phyloP scores from a whole-genome alignment of 352 stramenopile genomes.

The Phytopythium sindhum region DNA sequence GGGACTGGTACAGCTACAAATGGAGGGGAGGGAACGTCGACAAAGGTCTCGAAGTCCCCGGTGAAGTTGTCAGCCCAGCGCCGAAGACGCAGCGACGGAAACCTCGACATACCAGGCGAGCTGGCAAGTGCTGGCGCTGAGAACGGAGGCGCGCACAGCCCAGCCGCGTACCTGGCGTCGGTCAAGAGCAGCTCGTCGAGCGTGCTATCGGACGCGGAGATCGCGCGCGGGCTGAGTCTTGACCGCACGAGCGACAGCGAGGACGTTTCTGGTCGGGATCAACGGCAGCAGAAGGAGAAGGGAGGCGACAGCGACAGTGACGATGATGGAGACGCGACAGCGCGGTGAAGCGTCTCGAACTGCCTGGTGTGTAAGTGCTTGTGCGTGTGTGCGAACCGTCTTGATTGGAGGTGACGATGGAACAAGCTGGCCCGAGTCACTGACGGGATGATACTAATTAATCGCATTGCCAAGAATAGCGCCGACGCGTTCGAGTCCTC shows the following conservation, averaged over 20 bases:
- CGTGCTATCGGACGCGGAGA: constrained; percentile 51
- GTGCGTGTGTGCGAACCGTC: background rate
- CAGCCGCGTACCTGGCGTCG: constrained; percentile 11
- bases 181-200: constrained; percentile 43
- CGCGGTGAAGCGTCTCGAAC: background rate
- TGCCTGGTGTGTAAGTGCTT: background rate
- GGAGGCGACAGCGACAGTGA: background rate
- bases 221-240: constrained; percentile 45
- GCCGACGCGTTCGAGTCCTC: background rate
- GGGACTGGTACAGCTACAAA: background rate
- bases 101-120: constrained; percentile 2
- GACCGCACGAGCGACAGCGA: constrained; percentile 38
- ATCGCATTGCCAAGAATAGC: constrained; percentile 3
- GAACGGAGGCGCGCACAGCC: background rate
- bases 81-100: constrained; percentile 6
- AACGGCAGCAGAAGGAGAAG: background rate
- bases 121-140: background rate
- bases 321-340: background rate
- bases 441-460: background rate
- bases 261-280: background rate
- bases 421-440: background rate
- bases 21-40: background rate
- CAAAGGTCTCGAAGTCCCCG: background rate
- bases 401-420: background rate
- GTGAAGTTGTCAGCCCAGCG: background rate